Percentiles rank a stretch among this genome's conserved stretches.
Evolutionary conservation across 2,329 filamentous ascomycete species (phyloP).

Genomic region (Pseudocercospora cruenta): DNA sequence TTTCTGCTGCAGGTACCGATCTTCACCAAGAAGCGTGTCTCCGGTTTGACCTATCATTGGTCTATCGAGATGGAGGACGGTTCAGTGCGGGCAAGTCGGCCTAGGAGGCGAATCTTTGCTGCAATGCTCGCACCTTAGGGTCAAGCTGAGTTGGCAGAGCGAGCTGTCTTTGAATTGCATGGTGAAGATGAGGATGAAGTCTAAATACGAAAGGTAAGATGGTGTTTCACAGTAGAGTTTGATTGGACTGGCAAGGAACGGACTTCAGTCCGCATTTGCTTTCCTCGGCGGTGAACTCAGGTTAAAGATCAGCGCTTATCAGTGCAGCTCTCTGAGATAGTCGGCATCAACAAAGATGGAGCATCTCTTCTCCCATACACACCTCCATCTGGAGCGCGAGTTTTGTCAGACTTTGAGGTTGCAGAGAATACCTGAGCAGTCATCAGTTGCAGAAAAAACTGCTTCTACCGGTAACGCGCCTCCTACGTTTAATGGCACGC

Average conservation of each 20-base stretch:
- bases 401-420: neutral
- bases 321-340: neutral
- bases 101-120: neutral
- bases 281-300: neutral
- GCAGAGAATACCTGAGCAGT: neutral
- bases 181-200: neutral
- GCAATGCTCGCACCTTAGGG: neutral
- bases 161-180: neutral
- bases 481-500: neutral
- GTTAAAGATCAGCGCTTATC: neutral
- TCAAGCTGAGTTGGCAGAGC: neutral
- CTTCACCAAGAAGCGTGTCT: neutral
- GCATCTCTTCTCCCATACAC: neutral
- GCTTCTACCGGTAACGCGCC: neutral
- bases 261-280: neutral
- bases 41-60: neutral
- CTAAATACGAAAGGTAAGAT: neutral
- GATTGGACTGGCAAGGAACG: neutral
- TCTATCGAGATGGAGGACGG: neutral
- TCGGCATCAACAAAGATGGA: neutral
- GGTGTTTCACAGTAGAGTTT: constrained; percentile 1
- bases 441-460: neutral
- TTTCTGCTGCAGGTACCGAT: neutral
- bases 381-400: neutral
- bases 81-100: neutral